phyloP scores from a whole-genome alignment of 345 rosid species.

The Camelina neglecta region DNA sequence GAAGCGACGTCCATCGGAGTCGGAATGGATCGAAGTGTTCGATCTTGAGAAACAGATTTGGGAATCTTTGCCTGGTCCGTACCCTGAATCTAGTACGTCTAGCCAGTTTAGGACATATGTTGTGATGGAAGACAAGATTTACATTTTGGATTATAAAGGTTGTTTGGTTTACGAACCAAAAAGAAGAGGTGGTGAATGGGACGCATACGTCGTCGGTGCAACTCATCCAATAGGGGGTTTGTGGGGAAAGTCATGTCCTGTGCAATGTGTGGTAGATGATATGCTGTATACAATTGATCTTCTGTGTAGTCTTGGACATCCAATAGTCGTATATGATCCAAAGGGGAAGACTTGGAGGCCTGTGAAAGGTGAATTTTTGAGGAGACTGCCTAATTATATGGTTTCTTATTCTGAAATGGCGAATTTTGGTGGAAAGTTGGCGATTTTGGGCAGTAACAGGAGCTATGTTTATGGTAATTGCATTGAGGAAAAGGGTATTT shows the following conservation, averaged over 20 bases:
- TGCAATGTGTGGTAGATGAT: constrained; percentile 20
- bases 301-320: background rate
- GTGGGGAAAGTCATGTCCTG: background rate
- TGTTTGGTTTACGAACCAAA: background rate
- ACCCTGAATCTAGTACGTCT: background rate
- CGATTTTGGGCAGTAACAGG: background rate
- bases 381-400: background rate
- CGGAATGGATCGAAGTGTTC: background rate
- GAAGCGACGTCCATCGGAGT: background rate
- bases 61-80: background rate
- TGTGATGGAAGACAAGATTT: constrained; percentile 6
- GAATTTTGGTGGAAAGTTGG: constrained; percentile 20
- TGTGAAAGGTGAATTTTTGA: background rate
- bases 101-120: background rate
- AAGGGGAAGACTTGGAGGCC: background rate
- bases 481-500: background rate
- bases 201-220: background rate
- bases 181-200: background rate
- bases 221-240: background rate
- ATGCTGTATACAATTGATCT: background rate
- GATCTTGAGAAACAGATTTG: background rate
- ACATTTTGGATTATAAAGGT: background rate
- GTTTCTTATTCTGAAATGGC: background rate
- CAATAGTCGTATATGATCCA: background rate
- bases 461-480: too few relatives aligned